A percentile compares a stretch with the other conserved stretches of the same genome.
phyloP scores from a whole-genome alignment of 139 green algal species.

The Ettlia oleoabundans region DNA sequence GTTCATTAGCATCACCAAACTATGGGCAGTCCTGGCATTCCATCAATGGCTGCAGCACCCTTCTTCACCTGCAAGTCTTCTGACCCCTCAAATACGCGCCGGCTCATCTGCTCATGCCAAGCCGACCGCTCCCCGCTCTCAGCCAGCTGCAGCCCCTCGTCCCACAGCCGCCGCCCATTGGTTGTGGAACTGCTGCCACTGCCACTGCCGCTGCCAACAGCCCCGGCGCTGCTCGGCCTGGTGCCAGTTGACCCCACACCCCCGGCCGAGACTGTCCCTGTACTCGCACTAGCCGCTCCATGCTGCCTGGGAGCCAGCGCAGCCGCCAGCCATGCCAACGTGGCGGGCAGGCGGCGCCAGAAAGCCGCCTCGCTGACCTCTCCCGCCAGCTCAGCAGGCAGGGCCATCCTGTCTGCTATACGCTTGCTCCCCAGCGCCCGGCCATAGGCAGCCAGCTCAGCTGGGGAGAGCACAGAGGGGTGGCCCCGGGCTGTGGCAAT shows the following conservation, averaged over 20 bases:
- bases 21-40: too few relatives aligned
- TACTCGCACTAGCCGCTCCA: background rate
- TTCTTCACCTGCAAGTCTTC: constrained; percentile 35
- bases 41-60: background rate
- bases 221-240: too few relatives aligned
- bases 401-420: constrained; percentile 48
- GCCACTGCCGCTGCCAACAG: background rate
- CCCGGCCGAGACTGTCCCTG: background rate
- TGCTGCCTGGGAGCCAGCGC: too few relatives aligned
- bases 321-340: constrained; percentile 52
- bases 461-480: constrained; percentile 58
- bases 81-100: constrained; percentile 37
- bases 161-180: constrained; percentile 53
- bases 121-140: constrained; percentile 66
- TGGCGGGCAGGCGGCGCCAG: constrained; percentile 74
- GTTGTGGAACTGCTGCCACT: background rate
- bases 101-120: constrained; percentile 76
- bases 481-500: constrained; percentile 33
- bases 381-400: constrained; percentile 49
- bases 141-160: constrained; percentile 52
- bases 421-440: constrained; percentile 16
- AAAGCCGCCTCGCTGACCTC: constrained; percentile 61
- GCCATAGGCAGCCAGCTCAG: constrained; percentile 65
- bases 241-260: background rate
- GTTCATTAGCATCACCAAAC: background rate